These are phyloP conservation scores for Bruguiera parviflora DNA, from an alignment of 345 rosid genomes.

Conservation along the genomic window DNA sequence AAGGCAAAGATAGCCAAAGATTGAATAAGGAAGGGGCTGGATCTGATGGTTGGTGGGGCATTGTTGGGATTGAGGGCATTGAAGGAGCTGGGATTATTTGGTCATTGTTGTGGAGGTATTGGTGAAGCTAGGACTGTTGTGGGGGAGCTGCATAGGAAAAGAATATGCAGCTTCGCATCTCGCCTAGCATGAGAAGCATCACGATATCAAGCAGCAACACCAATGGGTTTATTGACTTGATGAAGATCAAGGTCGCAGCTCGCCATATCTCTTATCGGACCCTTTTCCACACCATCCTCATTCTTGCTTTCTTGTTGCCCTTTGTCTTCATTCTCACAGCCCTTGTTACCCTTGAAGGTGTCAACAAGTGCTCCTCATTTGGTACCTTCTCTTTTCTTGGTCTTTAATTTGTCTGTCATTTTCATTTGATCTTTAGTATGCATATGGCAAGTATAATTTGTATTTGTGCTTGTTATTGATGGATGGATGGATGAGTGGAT, in stretches of 20 bases:
- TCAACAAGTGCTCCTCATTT: slow-evolving; percentile 99
- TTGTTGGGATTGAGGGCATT: slow-evolving; percentile 29
- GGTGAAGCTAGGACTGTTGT: slow-evolving; percentile 10
- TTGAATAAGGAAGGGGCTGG: slow-evolving; percentile 29
- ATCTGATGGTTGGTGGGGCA: slow-evolving; percentile 76
- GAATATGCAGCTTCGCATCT: slow-evolving; percentile 99
- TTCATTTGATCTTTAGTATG: background rate
- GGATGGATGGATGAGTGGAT: background rate
- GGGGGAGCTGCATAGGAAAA: slow-evolving; percentile 52
- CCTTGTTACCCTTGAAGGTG: slow-evolving; percentile 98
- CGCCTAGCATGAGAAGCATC: slow-evolving; percentile 99
- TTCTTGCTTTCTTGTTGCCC: slow-evolving; percentile 97
- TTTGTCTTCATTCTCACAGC: slow-evolving; percentile 98
- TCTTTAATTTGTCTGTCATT: background rate
- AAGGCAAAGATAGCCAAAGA: slow-evolving; percentile 1
- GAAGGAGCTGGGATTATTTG: slow-evolving; percentile 15
- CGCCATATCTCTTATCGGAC: slow-evolving; percentile 97
- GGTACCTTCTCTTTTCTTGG: slow-evolving; percentile 41
- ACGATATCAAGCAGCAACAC: slow-evolving; percentile 81
- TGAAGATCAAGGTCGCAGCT: slow-evolving; percentile 99
- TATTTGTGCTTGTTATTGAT: background rate
- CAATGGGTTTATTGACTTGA: slow-evolving; percentile 98
- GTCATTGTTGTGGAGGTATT: slow-evolving; percentile 18
- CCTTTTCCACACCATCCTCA: slow-evolving; percentile 89
- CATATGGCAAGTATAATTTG: background rate